Percentiles rank a stretch among this genome's conserved stretches.
phyloP scores from a whole-genome alignment of 1,284 basidiomycete genomes.

The Kalmanozyma brasiliensis region DNA sequence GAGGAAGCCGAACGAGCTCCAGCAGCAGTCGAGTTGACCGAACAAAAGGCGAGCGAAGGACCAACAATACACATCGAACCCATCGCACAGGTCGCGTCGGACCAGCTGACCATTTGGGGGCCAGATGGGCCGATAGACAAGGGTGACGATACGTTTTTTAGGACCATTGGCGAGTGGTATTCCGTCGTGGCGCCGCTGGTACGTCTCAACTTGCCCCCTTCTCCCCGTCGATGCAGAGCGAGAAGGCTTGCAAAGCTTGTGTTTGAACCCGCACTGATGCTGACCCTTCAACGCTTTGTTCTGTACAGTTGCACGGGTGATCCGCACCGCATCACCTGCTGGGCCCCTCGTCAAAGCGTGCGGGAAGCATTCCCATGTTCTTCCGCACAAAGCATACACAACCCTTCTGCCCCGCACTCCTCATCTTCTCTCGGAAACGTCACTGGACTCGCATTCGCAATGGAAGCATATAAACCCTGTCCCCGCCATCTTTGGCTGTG shows the following conservation, averaged over 20 bases:
- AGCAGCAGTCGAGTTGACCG: no score
- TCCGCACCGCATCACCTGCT: no score
- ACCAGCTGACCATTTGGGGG: constrained; percentile 39
- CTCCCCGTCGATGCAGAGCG: no score
- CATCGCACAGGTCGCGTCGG: constrained; percentile 9
- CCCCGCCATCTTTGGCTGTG: no score
- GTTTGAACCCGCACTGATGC: not conserved
- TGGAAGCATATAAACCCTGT: no score
- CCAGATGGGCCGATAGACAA: constrained; percentile 48
- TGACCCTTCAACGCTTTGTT: no score
- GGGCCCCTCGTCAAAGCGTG: no score
- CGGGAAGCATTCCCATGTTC: not conserved
- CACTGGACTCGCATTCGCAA: no score
- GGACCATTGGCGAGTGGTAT: constrained; percentile 43
- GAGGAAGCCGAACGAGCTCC: not conserved
- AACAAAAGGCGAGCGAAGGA: not conserved
- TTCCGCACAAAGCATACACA: no score
- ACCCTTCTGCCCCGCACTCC: no score
- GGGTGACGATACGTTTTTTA: constrained; percentile 45
- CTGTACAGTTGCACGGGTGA: not conserved
- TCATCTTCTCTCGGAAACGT: no score
- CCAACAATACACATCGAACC: constrained; percentile 11
- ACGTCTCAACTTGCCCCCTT: constrained; percentile 21
- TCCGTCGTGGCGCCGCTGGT: constrained; percentile 31
- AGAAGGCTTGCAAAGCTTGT: no score